Base-by-base conservation (phyloP, 305 asterid genomes). In the Solanum hybrid region DNA sequence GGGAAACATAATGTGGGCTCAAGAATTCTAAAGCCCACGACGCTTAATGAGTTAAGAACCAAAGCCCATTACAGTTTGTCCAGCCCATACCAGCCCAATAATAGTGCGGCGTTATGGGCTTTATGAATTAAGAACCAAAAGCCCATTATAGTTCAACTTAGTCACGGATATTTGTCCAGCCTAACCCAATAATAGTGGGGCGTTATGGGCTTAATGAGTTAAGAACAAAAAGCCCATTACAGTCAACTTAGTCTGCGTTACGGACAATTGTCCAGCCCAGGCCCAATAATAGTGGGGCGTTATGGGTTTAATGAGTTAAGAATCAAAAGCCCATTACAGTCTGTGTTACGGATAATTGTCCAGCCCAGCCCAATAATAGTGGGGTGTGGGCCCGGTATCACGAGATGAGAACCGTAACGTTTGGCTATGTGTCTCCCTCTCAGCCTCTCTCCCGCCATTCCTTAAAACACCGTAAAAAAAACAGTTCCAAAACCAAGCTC, bases 391-490 rank as follows among this genome's bases (percentile, higher is more conserved):
- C 85, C 89, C 86, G 26, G 12, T 39, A 75, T 20, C 22, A 26
- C 24, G 29, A 88, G 89, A 77, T 77, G 73, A 87, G 84, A 45
- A n/a, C 24, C 89, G 32, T 12, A 57, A 85, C 51, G 13, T 85
- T 57, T 31, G 88, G 88, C 88, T 57, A 57, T 57, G 88, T 22
- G 88, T 85, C 88, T 85, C 77, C 32, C 77, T 32, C 88, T 57
- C 88, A 85, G 51, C 88, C 88, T 79, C 90, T 89, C 87, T 89
- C 90, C 90, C 90, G 90, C 90, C 90, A 89, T 57, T 89, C 78
- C 90, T 78, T 61, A 57, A 57, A 85, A 32, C 45, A 57, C 77
- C n/a, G 32, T 29, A 45, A 45, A 45, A 15, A 10, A 26, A 14
- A 51, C 22, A 20, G 22, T 78, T 79, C 34, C 79, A 57, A 81